These are phyloP conservation scores for Saccharomyces hybrid DNA, from an alignment of 1,139 yeast species.

Conservation along the genomic window DNA sequence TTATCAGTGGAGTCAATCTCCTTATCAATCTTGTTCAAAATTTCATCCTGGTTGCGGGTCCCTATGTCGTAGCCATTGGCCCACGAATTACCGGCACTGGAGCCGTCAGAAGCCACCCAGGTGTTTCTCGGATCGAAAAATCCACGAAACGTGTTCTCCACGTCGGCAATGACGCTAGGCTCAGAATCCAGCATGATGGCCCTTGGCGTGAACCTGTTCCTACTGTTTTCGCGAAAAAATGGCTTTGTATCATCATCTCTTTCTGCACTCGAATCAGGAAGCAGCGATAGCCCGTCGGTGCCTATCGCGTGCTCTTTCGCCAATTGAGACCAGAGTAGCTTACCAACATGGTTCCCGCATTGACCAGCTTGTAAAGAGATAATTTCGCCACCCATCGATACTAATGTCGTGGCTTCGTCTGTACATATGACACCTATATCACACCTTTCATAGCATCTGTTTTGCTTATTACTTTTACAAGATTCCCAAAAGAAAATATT, in stretches of 20 bases:
- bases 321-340: conserved; percentile 86
- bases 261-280: conserved; percentile 23
- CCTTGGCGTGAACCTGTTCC: conserved; percentile 77
- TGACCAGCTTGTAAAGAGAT: conserved; percentile 67
- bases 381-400: conserved; percentile 42
- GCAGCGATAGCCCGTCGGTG: conserved; percentile 53
- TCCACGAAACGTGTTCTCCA: conserved; percentile 47
- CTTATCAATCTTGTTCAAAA: conserved; percentile 76
- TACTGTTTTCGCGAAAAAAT: conserved; percentile 74
- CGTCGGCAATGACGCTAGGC: conserved; percentile 76
- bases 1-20: conserved; percentile 90
- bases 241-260: conserved; percentile 73
- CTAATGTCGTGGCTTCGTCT: not conserved
- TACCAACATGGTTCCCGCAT: conserved; percentile 95
- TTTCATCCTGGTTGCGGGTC: conserved; percentile 55
- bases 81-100: conserved; percentile 96
- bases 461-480: not conserved
- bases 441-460: not conserved
- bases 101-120: conserved; percentile 70
- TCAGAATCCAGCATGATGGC: conserved; percentile 80
- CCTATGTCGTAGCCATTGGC: conserved; percentile 83
- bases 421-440: not conserved
- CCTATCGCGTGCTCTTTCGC: conserved; percentile 82
- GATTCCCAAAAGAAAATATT: not conserved
- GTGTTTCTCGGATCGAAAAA: conserved; percentile 81